Percentiles rank a stretch among this genome's conserved stretches.
Evolutionary conservation across 2,329 filamentous ascomycete genomes (phyloP).

Genomic region (Aspergillus quadricinctus): DNA sequence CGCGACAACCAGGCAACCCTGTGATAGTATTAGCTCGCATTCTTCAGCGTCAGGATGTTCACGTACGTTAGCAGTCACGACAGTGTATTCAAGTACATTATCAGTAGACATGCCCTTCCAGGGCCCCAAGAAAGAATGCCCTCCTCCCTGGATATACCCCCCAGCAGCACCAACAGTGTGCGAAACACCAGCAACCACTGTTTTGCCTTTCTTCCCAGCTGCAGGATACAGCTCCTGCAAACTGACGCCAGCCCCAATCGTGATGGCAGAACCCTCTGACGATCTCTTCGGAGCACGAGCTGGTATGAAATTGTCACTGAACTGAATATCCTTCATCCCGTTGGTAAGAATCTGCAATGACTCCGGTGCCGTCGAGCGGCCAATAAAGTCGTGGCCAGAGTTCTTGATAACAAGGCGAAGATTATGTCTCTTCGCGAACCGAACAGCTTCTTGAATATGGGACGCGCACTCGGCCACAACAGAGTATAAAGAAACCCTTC

Average conservation of each 20-base stretch:
- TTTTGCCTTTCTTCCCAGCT: neutral
- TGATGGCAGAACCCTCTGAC: neutral
- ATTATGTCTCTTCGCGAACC: constrained; percentile 28
- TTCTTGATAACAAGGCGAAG: constrained; percentile 30
- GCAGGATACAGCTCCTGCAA: constrained; percentile 5
- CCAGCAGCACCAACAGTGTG: constrained; percentile 21
- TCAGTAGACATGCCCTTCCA: constrained; percentile 50
- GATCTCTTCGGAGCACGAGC: neutral
- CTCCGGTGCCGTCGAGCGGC: constrained; percentile 26
- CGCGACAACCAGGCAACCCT: constrained; percentile 43
- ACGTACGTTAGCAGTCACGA: constrained; percentile 41
- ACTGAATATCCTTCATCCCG: constrained; percentile 6
- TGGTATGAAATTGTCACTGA: constrained; percentile 5
- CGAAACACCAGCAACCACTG: constrained; percentile 7
- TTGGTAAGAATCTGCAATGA: constrained; percentile 27
- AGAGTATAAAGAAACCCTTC: constrained; percentile 36
- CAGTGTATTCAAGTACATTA: constrained; percentile 45
- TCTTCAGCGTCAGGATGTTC: neutral
- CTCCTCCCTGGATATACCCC: constrained; percentile 40
- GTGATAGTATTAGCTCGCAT: neutral
- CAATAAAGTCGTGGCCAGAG: constrained; percentile 23
- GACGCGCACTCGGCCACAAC: constrained; percentile 26
- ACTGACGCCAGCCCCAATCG: constrained; percentile 7
- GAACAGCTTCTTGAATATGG: constrained; percentile 37
- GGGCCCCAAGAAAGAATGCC: constrained; percentile 43